These are phyloP conservation scores for Brassica rapa DNA, from an alignment of 345 rosid species.

Conservation along the genomic window DNA sequence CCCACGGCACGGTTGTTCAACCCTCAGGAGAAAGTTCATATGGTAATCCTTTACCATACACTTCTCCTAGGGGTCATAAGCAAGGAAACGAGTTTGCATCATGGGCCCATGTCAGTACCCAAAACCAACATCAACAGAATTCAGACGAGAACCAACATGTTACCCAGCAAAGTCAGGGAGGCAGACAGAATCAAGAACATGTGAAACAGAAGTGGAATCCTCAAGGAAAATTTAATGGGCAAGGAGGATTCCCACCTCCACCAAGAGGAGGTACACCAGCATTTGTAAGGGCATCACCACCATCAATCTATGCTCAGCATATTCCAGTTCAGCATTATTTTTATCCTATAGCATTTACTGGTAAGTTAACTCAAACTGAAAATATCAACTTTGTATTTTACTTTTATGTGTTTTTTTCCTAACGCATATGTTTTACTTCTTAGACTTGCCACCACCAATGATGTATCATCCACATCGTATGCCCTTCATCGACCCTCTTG, in stretches of 20 bases:
- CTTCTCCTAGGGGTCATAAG: constrained; percentile 22
- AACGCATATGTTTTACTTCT: background rate
- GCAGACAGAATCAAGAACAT: constrained; percentile 60
- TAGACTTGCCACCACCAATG: background rate
- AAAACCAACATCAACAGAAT: constrained; percentile 54
- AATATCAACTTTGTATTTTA: background rate
- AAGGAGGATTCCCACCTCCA: constrained; percentile 47
- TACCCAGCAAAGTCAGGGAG: constrained; percentile 57
- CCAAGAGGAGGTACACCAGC: background rate
- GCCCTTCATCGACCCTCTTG: background rate
- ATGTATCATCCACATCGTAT: background rate
- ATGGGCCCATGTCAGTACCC: constrained; percentile 44
- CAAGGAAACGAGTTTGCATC: constrained; percentile 50
- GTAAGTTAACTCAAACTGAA: background rate
- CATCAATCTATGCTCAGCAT: background rate
- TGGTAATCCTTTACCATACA: background rate
- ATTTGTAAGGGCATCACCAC: background rate
- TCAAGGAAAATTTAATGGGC: constrained; percentile 45
- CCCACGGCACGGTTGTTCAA: background rate
- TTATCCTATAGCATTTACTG: background rate
- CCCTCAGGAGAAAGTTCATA: background rate
- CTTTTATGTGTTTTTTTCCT: background rate
- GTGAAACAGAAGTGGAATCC: constrained; percentile 30
- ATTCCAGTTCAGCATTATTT: background rate
- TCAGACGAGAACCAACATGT: constrained; percentile 56